phyloP scores from a whole-genome alignment of 1,139 yeast genomes.

The Saccharomyces hybrid region DNA sequence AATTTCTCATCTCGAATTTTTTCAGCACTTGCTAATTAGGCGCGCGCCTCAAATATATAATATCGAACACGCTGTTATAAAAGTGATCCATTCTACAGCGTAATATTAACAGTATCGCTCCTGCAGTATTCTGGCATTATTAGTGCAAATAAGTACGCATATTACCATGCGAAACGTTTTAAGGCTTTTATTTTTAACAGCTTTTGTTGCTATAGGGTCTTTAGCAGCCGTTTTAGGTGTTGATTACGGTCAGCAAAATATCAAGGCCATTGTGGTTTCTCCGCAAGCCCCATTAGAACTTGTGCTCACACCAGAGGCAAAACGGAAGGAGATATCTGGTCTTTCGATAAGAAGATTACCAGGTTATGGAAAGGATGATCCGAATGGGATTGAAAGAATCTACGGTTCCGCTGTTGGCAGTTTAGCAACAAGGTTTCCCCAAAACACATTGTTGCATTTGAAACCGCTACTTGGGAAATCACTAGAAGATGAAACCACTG shows the following conservation, averaged over 20 bases:
- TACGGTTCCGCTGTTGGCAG: constrained; percentile 75
- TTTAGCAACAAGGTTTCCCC: constrained; percentile 67
- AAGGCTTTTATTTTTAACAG: not conserved
- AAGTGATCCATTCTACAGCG: not conserved
- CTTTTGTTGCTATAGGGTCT: constrained; percentile 9
- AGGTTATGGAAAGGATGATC: constrained; percentile 22
- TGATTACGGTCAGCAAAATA: constrained; percentile 83
- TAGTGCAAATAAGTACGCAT: not conserved
- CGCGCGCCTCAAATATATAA: not conserved
- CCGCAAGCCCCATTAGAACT: constrained; percentile 87
- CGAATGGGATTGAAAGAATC: constrained; percentile 52
- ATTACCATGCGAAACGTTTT: not conserved
- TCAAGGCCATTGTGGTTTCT: constrained; percentile 83
- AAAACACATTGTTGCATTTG: constrained; percentile 55
- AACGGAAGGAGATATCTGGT: constrained; percentile 81
- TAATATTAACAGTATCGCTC: not conserved
- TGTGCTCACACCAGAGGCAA: constrained; percentile 81
- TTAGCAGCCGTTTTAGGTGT: constrained; percentile 70
- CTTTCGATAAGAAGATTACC: constrained; percentile 49
- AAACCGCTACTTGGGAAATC: constrained; percentile 68
- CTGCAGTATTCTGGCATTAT: not conserved
- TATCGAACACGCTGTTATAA: not conserved
- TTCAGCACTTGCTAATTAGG: not conserved
- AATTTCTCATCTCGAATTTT: not conserved
- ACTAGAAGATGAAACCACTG: constrained; percentile 38